Conservation (phyloP, 2,329 filamentous ascomycete genomes). For the Penicillium sp. region DNA sequence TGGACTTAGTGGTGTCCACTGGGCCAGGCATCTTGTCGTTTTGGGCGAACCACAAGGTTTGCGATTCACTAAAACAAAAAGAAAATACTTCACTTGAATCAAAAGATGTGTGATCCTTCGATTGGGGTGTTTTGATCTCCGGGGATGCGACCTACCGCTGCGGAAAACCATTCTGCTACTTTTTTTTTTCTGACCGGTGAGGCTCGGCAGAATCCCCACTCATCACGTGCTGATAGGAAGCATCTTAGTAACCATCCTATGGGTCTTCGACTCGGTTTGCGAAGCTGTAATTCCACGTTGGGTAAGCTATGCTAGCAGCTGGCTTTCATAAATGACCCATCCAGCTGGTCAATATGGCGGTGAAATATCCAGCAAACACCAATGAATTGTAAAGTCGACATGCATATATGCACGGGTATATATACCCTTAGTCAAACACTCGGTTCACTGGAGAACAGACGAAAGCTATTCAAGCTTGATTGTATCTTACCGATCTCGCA, state of each 20-base stretch:
- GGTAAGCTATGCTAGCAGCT: no score
- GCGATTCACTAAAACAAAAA: neutral
- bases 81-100: neutral
- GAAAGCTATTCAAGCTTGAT: no score
- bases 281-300: no score
- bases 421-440: no score
- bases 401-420: no score
- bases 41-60: constrained; percentile 5
- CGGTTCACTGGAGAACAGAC: no score
- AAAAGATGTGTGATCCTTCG: constrained; percentile 2
- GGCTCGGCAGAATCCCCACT: constrained; percentile 25
- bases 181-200: constrained; percentile 30
- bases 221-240: constrained; percentile 34
- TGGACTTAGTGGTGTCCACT: constrained; percentile 39
- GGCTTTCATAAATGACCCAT: no score
- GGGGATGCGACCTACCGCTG: constrained; percentile 17
- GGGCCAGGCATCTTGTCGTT: constrained; percentile 33
- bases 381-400: no score
- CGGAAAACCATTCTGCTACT: constrained; percentile 23
- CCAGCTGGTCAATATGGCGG: no score
- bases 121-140: constrained; percentile 26
- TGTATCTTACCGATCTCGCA: no score
- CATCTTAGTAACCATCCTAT: neutral
- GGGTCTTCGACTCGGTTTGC: no score
- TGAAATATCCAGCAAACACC: no score